Evolutionary conservation across 345 rosid species (phyloP).

Genomic region (Psidium friedrichsthalianum): DNA sequence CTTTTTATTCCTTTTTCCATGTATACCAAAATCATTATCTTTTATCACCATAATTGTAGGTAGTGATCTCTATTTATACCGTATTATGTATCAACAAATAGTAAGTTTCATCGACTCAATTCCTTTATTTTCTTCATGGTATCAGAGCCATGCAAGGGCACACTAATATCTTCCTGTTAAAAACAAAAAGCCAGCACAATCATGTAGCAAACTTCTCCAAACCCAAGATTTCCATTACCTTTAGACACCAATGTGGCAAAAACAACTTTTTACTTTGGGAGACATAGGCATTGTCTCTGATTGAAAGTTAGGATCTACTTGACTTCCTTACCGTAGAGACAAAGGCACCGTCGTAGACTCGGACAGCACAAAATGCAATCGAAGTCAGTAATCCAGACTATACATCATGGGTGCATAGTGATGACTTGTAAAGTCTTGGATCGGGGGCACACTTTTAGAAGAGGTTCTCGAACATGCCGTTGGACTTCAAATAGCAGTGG

Average conservation of each 20-base stretch:
- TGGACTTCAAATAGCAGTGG: background rate
- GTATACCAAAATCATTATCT: no score
- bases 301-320: background rate
- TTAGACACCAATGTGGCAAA: background rate
- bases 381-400: background rate
- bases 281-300: background rate
- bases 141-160: no score
- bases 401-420: background rate
- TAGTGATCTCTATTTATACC: no score
- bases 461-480: background rate
- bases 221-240: background rate
- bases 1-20: no score
- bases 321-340: no score
- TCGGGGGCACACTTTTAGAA: background rate
- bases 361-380: background rate
- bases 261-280: background rate
- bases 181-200: no score
- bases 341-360: background rate
- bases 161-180: no score
- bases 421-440: background rate
- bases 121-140: background rate
- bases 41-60: background rate
- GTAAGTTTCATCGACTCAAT: background rate
- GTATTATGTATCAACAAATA: no score
- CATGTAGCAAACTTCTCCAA: no score